Conservation (phyloP, 768 basidiomycete species). For the Clitopilus passeckerianus region DNA sequence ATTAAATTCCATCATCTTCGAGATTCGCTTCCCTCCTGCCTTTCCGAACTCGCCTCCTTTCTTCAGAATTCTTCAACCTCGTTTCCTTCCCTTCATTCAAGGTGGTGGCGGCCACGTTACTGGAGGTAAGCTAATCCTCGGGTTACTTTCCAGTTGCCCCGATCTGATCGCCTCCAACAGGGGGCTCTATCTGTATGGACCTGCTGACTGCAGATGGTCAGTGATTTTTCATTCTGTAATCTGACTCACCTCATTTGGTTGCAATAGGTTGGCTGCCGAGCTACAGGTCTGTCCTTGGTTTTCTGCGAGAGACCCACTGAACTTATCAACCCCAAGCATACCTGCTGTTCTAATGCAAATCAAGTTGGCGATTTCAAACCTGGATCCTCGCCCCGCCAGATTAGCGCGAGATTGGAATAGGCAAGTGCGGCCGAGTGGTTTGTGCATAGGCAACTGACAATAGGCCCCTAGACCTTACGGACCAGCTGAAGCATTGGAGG, state of each 20-base stretch:
- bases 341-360: slow-evolving; percentile 58
- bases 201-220: slow-evolving; percentile 58
- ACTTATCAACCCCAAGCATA: slow-evolving; percentile 23
- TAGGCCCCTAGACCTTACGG: slow-evolving; percentile 30
- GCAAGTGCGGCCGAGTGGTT: slow-evolving; percentile 20
- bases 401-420: slow-evolving; percentile 46
- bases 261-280: slow-evolving; percentile 59
- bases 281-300: slow-evolving; percentile 38
- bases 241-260: neutral
- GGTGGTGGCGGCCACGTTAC: slow-evolving; percentile 73
- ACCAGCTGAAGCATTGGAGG: slow-evolving; percentile 54
- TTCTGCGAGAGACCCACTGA: neutral
- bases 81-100: slow-evolving; percentile 65
- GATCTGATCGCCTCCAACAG: slow-evolving; percentile 20
- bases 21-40: slow-evolving; percentile 61
- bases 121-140: slow-evolving; percentile 32
- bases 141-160: neutral
- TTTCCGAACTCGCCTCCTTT: slow-evolving; percentile 72
- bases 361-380: slow-evolving; percentile 62
- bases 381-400: slow-evolving; percentile 60
- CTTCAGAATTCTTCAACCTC: slow-evolving; percentile 70
- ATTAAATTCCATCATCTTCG: slow-evolving; percentile 65
- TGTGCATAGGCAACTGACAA: neutral
- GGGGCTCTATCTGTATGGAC: slow-evolving; percentile 76
- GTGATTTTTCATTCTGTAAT: slow-evolving; percentile 6